Percentiles rank a stretch among this genome's conserved stretches.
These are phyloP conservation scores for Pseudisothecium myosuroides DNA, from an alignment of 225 moss, liverwort and hornwort genomes.

Conservation along the genomic window DNA sequence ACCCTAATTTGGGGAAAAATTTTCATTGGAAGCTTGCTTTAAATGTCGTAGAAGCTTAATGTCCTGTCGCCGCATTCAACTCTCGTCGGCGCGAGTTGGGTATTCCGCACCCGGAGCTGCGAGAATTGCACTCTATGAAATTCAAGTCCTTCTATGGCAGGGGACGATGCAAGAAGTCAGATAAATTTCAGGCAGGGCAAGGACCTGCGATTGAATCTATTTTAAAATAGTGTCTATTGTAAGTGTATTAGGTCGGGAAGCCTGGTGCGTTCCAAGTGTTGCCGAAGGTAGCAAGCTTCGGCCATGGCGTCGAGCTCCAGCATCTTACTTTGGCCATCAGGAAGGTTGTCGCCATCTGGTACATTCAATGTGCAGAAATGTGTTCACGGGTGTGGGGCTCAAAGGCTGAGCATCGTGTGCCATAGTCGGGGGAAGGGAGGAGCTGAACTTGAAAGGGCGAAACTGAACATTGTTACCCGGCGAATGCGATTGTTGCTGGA, in stretches of 20 bases:
- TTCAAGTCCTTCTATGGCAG: not conserved
- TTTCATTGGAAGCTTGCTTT: not conserved
- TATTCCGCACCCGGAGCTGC: not conserved
- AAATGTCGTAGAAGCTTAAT: not conserved
- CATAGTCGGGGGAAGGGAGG: slow-evolving; percentile 11
- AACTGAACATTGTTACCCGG: not conserved
- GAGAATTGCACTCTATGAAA: not conserved
- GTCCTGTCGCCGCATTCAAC: not conserved
- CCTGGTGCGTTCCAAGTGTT: not conserved
- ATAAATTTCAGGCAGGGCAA: not conserved
- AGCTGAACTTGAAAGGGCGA: not conserved
- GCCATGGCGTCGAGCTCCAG: slow-evolving; percentile 24
- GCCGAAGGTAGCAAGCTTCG: not conserved
- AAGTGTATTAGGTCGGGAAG: not conserved
- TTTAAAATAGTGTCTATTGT: not conserved
- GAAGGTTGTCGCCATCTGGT: not conserved
- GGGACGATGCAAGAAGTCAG: not conserved
- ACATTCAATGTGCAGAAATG: not conserved
- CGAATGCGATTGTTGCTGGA: slow-evolving; percentile 38
- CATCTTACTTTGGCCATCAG: not conserved
- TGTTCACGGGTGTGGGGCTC: not conserved
- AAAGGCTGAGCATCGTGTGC: not conserved
- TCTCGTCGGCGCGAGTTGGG: not conserved
- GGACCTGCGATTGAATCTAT: not conserved
- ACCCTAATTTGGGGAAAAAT: not conserved